Percentiles rank a stretch among this genome's conserved stretches.
phyloP scores from a whole-genome alignment of 2,329 filamentous ascomycete genomes.

The Ophiocordyceps camponoti-rufipedis region DNA sequence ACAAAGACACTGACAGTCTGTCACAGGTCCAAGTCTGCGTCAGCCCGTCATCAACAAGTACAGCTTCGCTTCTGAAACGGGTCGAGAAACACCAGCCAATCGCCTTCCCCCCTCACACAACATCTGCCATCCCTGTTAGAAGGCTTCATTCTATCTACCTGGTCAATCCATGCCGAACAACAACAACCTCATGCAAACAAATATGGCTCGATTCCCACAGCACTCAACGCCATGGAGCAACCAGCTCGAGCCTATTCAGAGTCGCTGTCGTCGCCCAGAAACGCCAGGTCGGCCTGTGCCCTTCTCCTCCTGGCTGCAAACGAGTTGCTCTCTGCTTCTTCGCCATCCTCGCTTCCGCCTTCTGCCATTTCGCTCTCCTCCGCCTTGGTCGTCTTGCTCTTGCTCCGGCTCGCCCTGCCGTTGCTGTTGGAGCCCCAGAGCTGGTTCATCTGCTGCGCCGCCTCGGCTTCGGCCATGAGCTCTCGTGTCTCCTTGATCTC shows the following conservation, averaged over 20 bases:
- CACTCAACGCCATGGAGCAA: too few species aligned
- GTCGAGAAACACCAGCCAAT: too few species aligned
- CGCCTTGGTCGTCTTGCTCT: constrained; percentile 11
- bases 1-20: too few species aligned
- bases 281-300: constrained; percentile 37
- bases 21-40: too few species aligned
- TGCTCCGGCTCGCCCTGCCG: constrained; percentile 22
- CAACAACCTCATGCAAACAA: not conserved
- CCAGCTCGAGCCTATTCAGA: constrained; percentile 23
- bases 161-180: not conserved
- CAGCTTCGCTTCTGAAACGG: too few species aligned
- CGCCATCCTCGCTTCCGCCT: constrained; percentile 11
- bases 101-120: too few species aligned
- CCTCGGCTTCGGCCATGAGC: constrained; percentile 66
- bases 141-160: too few species aligned
- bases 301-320: constrained; percentile 27
- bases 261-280: constrained; percentile 52
- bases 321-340: constrained; percentile 12
- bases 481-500: constrained; percentile 81
- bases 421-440: constrained; percentile 46
- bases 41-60: too few species aligned
- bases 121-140: too few species aligned
- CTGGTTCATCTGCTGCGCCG: constrained; percentile 63
- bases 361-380: constrained; percentile 14
- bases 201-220: not conserved